Evolutionary conservation across 1,284 basidiomycete species (phyloP).

Genomic region (Paramarasmius palmivorus): DNA sequence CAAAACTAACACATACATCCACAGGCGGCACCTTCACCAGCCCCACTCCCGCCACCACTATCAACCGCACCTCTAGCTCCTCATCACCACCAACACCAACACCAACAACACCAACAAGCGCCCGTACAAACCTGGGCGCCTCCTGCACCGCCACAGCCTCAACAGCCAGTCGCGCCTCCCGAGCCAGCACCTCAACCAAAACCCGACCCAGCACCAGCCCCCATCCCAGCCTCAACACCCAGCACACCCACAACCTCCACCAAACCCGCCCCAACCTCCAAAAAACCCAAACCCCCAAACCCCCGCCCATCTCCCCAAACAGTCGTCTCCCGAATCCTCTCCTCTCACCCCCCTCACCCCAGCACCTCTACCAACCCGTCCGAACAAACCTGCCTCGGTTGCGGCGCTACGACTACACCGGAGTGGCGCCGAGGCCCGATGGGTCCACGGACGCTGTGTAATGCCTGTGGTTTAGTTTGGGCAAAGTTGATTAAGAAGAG

Average conservation of each 20-base stretch:
- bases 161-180: too few species aligned
- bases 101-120: neutral
- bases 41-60: neutral
- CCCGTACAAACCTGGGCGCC: too few species aligned
- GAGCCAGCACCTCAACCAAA: too few species aligned
- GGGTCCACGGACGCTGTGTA: slow-evolving; percentile 74
- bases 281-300: neutral
- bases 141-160: too few species aligned
- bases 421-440: slow-evolving; percentile 81
- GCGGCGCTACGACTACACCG: slow-evolving; percentile 79
- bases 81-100: neutral
- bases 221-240: neutral
- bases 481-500: slow-evolving; percentile 57
- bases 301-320: too few species aligned
- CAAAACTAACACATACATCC: neutral
- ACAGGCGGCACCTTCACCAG: neutral
- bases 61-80: neutral
- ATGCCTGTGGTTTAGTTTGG: slow-evolving; percentile 77
- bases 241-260: neutral
- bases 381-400: slow-evolving; percentile 74
- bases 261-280: neutral
- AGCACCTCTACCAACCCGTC: slow-evolving; percentile 33
- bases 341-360: neutral
- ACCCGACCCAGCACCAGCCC: neutral
- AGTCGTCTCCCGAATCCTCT: too few species aligned